Conservation (phyloP, 2,329 filamentous ascomycete genomes). For the Aspergillus terreus region DNA sequence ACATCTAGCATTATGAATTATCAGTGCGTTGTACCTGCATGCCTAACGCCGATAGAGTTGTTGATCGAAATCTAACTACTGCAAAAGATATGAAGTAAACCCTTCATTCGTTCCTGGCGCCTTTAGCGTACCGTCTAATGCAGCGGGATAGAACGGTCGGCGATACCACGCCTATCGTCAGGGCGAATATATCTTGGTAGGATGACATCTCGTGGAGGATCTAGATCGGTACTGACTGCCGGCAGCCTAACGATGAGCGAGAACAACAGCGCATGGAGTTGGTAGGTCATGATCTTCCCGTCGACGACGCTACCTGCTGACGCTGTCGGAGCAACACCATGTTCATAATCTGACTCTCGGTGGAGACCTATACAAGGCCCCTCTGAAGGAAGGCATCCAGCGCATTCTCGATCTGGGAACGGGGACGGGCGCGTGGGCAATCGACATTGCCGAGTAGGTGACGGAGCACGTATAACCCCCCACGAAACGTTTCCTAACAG, state of each 20-base stretch:
- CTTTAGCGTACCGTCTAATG: neutral
- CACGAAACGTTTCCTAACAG: neutral
- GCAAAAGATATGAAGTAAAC: slow-evolving; percentile 10
- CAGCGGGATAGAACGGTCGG: slow-evolving; percentile 19
- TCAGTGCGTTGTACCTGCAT: slow-evolving; percentile 7
- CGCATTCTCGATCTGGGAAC: slow-evolving; percentile 39
- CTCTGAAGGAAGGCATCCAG: slow-evolving; percentile 20
- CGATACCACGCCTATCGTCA: slow-evolving; percentile 22
- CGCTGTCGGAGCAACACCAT: slow-evolving; percentile 21
- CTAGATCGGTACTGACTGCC: no score
- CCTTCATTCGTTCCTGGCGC: neutral
- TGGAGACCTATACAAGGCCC: slow-evolving; percentile 27
- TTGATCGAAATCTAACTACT: neutral
- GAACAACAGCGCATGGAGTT: slow-evolving; percentile 34
- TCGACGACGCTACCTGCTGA: neutral
- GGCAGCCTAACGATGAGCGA: slow-evolving; percentile 31
- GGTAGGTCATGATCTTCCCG: slow-evolving; percentile 7
- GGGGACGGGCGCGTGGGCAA: slow-evolving; percentile 37
- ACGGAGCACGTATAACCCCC: neutral
- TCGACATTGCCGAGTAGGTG: slow-evolving; percentile 31
- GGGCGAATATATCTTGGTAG: slow-evolving; percentile 21
- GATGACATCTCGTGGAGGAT: neutral
- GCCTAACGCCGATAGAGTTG: neutral
- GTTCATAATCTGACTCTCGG: slow-evolving; percentile 27
- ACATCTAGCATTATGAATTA: slow-evolving; percentile 17